Evolutionary conservation across 2,329 filamentous ascomycete genomes (phyloP), one percentile per base, ranked within the genome.

Genomic region (Colletotrichum musae): DNA sequence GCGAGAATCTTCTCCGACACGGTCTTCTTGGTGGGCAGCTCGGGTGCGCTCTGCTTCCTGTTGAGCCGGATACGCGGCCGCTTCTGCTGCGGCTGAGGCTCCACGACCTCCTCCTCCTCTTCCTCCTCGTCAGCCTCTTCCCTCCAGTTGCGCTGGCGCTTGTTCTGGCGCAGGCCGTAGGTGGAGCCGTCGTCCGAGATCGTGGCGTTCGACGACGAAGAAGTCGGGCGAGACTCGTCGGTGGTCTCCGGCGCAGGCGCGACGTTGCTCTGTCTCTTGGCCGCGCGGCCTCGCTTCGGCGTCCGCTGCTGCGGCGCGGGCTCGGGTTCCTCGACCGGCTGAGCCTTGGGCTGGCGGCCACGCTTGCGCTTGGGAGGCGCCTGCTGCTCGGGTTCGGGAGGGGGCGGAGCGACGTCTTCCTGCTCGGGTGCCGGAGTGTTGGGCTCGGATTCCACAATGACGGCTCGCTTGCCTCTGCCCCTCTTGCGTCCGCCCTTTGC

Each of bases 91-190:
- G 70, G 73, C 72, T 77, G 76, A 0, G 77, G 77, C 41, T 81
- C 80, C 5, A 76, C 70, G 13, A 73, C 73, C 39, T 77, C 78
- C n/a, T 36, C 32, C 32, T 36, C 32, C 39, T 77, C 78, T 16
- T 82, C 81, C 15, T 78, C 79, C 1, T 80, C 84, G 52, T 84
- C 82, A 9, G 84, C 81, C 51, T 87, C 82, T 5, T 87, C 82
- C 1, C 83, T 81, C 79, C 87, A 88, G 58, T 85, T 84, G 73
- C 86, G 86, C 73, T 86, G 85, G 9, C 86, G 82, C 75, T 88
- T 88, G 32, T 69, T 71, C 18, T 66, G 69, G 26, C 71, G 71
- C 16, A 66, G 52, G 1, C 65, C 70, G 26, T 72, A 72, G 12
- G 69, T 70, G 4, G 71, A 72, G 1, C 71, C 71, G 12, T 61